These are phyloP conservation scores for Sphaerulina vaccinii DNA, from an alignment of 2,329 filamentous ascomycete genomes.

Conservation along the genomic window DNA sequence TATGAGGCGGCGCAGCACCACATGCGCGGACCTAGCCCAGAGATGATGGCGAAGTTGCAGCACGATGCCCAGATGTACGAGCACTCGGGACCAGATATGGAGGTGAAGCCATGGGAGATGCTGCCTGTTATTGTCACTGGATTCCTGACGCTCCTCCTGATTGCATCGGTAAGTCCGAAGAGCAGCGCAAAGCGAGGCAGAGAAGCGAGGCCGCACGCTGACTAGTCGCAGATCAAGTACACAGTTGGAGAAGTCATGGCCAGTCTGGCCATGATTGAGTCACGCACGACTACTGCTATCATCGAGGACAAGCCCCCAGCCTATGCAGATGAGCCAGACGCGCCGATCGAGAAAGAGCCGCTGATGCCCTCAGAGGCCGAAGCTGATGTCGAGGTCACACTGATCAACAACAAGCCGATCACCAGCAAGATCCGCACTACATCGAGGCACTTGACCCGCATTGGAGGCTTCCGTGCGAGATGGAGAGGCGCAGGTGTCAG, in stretches of 20 bases:
- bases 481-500: conserved; percentile 39
- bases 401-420: conserved; percentile 57
- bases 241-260: conserved; percentile 60
- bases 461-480: conserved; percentile 38
- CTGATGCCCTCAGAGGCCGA: conserved; percentile 41
- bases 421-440: conserved; percentile 61
- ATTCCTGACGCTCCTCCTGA: conserved; percentile 43
- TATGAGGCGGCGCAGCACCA: conserved; percentile 33
- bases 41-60: conserved; percentile 28
- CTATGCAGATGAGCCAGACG: conserved; percentile 51
- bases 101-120: conserved; percentile 31
- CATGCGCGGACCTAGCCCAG: conserved; percentile 16
- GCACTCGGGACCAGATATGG: conserved; percentile 26
- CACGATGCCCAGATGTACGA: conserved; percentile 34
- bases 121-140: conserved; percentile 38
- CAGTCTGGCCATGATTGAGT: conserved; percentile 64
- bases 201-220: conserved; percentile 9
- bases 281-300: conserved; percentile 53
- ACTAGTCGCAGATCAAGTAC: conserved; percentile 45
- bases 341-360: conserved; percentile 42
- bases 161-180: conserved; percentile 42
- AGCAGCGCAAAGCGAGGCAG: neutral
- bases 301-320: conserved; percentile 43
- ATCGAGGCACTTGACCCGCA: conserved; percentile 47
- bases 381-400: conserved; percentile 42